These are phyloP conservation scores for Cicer chorassanicum DNA, from an alignment of 306 rosid species.

Conservation along the genomic window DNA sequence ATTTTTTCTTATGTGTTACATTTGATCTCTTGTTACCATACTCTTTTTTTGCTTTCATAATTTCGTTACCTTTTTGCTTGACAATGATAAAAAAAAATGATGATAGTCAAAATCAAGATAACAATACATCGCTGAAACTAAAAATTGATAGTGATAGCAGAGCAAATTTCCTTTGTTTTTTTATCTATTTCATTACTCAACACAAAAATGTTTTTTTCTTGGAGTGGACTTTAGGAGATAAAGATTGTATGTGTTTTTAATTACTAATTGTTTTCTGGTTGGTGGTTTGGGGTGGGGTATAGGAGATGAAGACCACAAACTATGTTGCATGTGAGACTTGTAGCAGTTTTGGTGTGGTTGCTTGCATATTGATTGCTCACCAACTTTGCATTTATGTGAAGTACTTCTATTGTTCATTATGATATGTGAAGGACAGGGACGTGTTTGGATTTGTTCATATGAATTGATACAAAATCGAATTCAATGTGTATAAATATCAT, in stretches of 20 bases:
- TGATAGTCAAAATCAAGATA: slow-evolving; percentile 25
- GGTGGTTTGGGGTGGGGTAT: slow-evolving; percentile 39
- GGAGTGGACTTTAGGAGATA: not conserved
- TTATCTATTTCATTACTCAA: slow-evolving; percentile 22
- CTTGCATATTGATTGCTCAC: slow-evolving; percentile 42
- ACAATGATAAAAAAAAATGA: slow-evolving; percentile 11
- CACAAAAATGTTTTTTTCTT: not conserved
- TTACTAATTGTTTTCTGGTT: slow-evolving; percentile 17
- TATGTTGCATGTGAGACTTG: slow-evolving; percentile 38
- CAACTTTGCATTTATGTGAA: slow-evolving; percentile 43
- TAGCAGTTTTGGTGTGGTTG: slow-evolving; percentile 43
- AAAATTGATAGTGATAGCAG: slow-evolving; percentile 35
- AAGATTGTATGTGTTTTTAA: not conserved
- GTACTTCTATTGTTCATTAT: slow-evolving; percentile 23
- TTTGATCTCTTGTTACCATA: slow-evolving; percentile 27
- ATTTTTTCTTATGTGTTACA: slow-evolving; percentile 35
- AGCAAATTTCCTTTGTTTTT: not conserved
- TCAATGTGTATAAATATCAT: too few species aligned
- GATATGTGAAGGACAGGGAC: slow-evolving; percentile 27
- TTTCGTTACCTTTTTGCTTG: slow-evolving; percentile 20
- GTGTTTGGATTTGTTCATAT: slow-evolving; percentile 11
- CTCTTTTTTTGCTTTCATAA: slow-evolving; percentile 1
- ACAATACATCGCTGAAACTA: slow-evolving; percentile 26
- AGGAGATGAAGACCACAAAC: slow-evolving; percentile 27
- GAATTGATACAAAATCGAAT: not conserved